These are phyloP conservation scores for Sinapis alba DNA, from an alignment of 441 rosid genomes.

Conservation along the genomic window DNA sequence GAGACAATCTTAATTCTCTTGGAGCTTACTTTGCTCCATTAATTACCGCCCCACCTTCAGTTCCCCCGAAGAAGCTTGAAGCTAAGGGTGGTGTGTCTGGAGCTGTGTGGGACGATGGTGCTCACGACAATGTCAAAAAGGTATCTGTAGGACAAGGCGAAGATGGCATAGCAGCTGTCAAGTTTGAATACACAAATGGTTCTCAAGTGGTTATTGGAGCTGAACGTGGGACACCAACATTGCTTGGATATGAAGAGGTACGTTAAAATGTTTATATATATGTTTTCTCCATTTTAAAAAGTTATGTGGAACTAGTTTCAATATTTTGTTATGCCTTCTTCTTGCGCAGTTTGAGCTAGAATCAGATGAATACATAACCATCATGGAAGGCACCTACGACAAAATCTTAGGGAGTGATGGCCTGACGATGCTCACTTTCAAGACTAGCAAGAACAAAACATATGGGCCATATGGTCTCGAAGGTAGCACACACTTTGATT, in stretches of 20 bases:
- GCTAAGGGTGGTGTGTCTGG: constrained; percentile 30
- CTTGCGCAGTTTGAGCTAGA: constrained; percentile 31
- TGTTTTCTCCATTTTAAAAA: neutral
- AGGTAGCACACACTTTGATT: constrained; percentile 1
- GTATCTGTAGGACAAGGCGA: constrained; percentile 33
- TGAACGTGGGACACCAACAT: constrained; percentile 19
- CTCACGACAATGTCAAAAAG: constrained; percentile 27
- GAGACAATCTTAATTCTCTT: constrained; percentile 8
- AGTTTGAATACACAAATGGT: constrained; percentile 31
- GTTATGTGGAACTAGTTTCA: neutral
- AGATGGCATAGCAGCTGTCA: constrained; percentile 33
- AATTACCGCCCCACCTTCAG: neutral
- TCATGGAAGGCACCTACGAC: constrained; percentile 36
- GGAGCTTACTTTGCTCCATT: constrained; percentile 25
- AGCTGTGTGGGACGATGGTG: constrained; percentile 34
- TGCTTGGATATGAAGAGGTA: constrained; percentile 33
- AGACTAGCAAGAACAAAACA: constrained; percentile 24
- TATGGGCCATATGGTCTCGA: constrained; percentile 28
- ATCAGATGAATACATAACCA: constrained; percentile 34
- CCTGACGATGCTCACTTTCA: constrained; percentile 31
- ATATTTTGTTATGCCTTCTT: neutral
- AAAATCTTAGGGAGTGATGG: constrained; percentile 17
- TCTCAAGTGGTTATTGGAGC: constrained; percentile 17
- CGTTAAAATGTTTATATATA: neutral
- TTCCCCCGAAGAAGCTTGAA: constrained; percentile 14